phyloP scores from a whole-genome alignment of 2,329 filamentous ascomycete species.

The Coniochaeta pulveracea region DNA sequence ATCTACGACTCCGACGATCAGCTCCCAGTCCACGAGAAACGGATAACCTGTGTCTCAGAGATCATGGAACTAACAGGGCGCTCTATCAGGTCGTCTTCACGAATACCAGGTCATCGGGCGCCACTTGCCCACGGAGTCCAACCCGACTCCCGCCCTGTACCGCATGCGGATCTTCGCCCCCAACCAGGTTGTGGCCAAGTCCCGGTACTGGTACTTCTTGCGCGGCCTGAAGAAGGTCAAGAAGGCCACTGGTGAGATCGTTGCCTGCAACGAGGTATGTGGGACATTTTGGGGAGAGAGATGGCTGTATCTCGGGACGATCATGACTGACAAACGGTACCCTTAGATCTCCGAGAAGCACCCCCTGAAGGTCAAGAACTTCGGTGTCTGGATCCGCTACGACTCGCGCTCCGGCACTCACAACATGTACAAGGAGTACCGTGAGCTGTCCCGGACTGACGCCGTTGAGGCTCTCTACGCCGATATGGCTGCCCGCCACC shows the following conservation, averaged over 20 bases:
- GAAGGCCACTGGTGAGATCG: conserved; percentile 99
- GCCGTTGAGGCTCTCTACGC: conserved; percentile 96
- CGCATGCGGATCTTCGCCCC: conserved; percentile 99
- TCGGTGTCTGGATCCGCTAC: conserved; percentile 99
- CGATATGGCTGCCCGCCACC: conserved; percentile 99
- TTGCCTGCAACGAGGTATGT: conserved; percentile 89
- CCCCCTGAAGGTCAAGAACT: conserved; percentile 99
- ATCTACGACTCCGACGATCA: too few relatives aligned
- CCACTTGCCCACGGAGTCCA: conserved; percentile 94
- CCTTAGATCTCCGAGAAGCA: conserved; percentile 92
- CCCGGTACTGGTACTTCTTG: conserved; percentile 99
- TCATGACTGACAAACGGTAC: conserved; percentile 7
- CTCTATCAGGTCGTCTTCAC: conserved; percentile 79
- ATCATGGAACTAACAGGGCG: conserved; percentile 20
- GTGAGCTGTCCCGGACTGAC: conserved; percentile 92
- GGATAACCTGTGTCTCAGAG: conserved; percentile 11
- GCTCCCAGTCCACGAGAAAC: too few relatives aligned
- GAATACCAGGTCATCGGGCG: conserved; percentile 99
- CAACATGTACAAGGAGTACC: conserved; percentile 99
- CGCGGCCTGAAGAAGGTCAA: conserved; percentile 99
- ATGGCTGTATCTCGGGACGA: not conserved
- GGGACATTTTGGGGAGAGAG: not conserved
- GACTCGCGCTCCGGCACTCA: conserved; percentile 99
- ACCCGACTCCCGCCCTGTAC: conserved; percentile 97
- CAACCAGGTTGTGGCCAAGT: conserved; percentile 97